Evolutionary conservation across 176 grass and related monocot species (phyloP), one percentile per base, ranked within the genome.

Genomic region (Carex myosuroides): DNA sequence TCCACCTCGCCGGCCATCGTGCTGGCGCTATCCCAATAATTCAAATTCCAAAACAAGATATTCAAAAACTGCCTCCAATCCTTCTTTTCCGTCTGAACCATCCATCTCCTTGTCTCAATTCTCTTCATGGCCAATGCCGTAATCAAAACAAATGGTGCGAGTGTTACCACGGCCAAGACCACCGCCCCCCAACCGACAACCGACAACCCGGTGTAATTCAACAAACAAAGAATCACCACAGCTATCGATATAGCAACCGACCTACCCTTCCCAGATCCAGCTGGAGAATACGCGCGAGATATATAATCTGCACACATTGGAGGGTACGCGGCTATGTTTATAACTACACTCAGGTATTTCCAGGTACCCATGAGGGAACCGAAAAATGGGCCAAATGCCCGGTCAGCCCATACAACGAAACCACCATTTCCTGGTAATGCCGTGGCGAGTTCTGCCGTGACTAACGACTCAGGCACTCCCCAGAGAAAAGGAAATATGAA

Each of bases 401-500:
- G 70, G 60, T 87, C 87, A 1, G 89, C 91, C 94, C 94, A 97
- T 22, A 93, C 18, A 14, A 97, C 91, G 72, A 85, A 93, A 6
- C 94, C 94, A 21, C 94, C 94, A 81, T 97, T 97, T 65, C 87
- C 94, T 0, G 94, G 91, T 72, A 97, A 89, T 72, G 90, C 90
- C 22, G 94, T 91, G 32, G 88, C 85, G 64, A 97, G 87, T 75
- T 97, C 91, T 13, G 94, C 91, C 0, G 94, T 97, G 83, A 97
- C 80, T 8, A 97, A 80, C 1, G 94, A 85, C 89, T 93, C 94
- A 13, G 94, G 94, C 63, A 97, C 82, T 70, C 91, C 87, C 94
- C 94, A 97, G 16, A 97, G 42, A 83, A 97, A 91, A 10, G 94
- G 91, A 79, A 97, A 97, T 64, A 97, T 66, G 0, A 91, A 0